Percentiles rank a stretch among this genome's conserved stretches.
These are phyloP conservation scores for Trifolium pratense DNA, from an alignment of 306 rosid species.

Conservation along the genomic window DNA sequence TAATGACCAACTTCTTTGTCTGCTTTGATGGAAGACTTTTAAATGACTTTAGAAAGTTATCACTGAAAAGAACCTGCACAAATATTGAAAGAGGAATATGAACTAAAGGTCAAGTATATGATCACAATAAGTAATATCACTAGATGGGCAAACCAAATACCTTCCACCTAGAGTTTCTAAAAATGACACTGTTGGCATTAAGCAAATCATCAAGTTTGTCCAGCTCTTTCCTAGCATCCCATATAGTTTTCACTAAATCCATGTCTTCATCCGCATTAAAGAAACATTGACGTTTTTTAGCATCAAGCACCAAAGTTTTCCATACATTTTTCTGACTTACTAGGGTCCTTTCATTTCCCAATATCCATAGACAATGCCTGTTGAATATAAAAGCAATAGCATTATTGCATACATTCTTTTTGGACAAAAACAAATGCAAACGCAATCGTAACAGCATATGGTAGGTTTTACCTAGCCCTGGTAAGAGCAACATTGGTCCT, in stretches of 20 bases:
- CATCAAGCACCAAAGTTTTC: constrained; percentile 62
- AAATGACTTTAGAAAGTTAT: constrained; percentile 70
- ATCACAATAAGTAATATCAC: constrained; percentile 3
- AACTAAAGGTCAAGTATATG: background rate
- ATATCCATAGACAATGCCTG: constrained; percentile 80
- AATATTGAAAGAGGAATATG: background rate
- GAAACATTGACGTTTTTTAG: constrained; percentile 64
- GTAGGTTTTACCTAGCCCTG: constrained; percentile 66
- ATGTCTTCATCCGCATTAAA: constrained; percentile 63
- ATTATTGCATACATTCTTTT: background rate
- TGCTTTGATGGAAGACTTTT: constrained; percentile 46
- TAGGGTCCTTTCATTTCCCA: constrained; percentile 68
- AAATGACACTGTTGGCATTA: constrained; percentile 57
- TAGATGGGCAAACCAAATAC: constrained; percentile 41
- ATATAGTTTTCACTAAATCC: constrained; percentile 61
- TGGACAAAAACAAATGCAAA: background rate
- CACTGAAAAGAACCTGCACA: constrained; percentile 50
- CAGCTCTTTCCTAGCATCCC: constrained; percentile 59
- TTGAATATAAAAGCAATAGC: constrained; percentile 15
- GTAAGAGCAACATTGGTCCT: constrained; percentile 84
- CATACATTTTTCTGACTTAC: constrained; percentile 53
- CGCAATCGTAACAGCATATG: background rate
- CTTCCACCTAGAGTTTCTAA: constrained; percentile 73
- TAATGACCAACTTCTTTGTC: constrained; percentile 51
- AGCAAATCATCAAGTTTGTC: constrained; percentile 74